These are phyloP conservation scores for Halophytophthora polymorphica DNA, from an alignment of 352 stramenopile genomes.

Conservation along the genomic window DNA sequence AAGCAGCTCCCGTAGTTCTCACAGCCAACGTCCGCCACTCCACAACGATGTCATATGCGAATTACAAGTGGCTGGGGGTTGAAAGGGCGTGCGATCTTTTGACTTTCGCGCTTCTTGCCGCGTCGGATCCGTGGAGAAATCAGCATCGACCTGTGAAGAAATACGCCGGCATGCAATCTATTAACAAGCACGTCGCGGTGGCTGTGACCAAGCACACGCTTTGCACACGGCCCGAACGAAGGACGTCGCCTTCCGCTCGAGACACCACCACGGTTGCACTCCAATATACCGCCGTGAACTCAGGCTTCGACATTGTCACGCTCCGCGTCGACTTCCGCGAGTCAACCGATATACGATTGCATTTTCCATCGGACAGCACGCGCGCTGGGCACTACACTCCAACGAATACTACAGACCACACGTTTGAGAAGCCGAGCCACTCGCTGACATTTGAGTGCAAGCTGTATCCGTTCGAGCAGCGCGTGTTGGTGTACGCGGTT, in stretches of 20 bases:
- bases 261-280: slow-evolving; percentile 15
- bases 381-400: background rate
- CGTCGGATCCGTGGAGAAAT: no score
- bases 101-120: no score
- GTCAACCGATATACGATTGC: slow-evolving; percentile 35
- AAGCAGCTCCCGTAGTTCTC: no score
- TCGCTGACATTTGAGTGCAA: slow-evolving; percentile 22
- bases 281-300: slow-evolving; percentile 44
- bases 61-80: no score
- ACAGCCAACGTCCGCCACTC: no score
- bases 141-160: background rate
- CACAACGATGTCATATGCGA: no score
- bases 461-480: slow-evolving; percentile 36
- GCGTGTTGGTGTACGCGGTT: slow-evolving; percentile 26
- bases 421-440: slow-evolving; percentile 1
- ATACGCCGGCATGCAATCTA: slow-evolving; percentile 8
- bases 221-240: background rate
- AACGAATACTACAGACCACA: background rate
- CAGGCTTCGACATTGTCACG: slow-evolving; percentile 28
- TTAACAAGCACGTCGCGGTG: slow-evolving; percentile 33
- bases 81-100: background rate
- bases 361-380: slow-evolving; percentile 7
- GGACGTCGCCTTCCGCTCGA: background rate
- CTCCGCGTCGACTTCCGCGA: slow-evolving; percentile 46
- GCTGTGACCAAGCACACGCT: slow-evolving; percentile 24